phyloP scores from a whole-genome alignment of 805 yeast species.

The Candida maesae region DNA sequence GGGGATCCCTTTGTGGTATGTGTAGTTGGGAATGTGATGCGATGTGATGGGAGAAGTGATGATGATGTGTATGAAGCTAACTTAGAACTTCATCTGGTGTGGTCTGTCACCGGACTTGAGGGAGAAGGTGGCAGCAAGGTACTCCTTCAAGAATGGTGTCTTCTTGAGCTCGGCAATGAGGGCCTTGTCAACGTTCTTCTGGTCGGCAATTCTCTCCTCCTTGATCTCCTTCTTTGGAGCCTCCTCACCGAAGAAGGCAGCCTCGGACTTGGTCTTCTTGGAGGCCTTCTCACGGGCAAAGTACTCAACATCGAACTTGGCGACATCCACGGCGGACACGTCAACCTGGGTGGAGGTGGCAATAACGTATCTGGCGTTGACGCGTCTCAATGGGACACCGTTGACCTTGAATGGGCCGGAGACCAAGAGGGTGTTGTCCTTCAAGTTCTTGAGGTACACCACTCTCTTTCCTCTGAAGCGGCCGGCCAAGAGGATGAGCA shows the following conservation, averaged over 20 bases:
- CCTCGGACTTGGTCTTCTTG: slow-evolving; percentile 83
- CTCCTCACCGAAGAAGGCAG: slow-evolving; percentile 82
- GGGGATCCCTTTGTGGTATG: neutral
- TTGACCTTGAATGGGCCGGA: slow-evolving; percentile 99
- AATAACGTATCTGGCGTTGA: slow-evolving; percentile 96
- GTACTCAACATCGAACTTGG: slow-evolving; percentile 92
- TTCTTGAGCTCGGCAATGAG: slow-evolving; percentile 90
- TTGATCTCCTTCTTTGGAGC: slow-evolving; percentile 78
- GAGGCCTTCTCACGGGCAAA: slow-evolving; percentile 92
- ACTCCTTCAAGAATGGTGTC: slow-evolving; percentile 95
- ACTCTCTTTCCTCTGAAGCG: slow-evolving; percentile 99
- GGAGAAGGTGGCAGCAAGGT: slow-evolving; percentile 93
- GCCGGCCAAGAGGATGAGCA: slow-evolving; percentile 95
- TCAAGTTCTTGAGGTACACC: slow-evolving; percentile 93
- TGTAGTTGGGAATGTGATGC: too few relatives aligned
- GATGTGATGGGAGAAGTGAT: neutral
- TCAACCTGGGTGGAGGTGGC: slow-evolving; percentile 94
- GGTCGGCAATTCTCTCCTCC: slow-evolving; percentile 95
- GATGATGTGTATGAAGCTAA: neutral
- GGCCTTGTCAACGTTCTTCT: slow-evolving; percentile 92
- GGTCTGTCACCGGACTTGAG: slow-evolving; percentile 98
- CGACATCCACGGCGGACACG: slow-evolving; percentile 74
- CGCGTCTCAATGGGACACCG: slow-evolving; percentile 99
- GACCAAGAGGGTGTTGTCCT: slow-evolving; percentile 96
- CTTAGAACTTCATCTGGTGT: slow-evolving; percentile 94